These are phyloP conservation scores for Penicillium sp. DNA, from an alignment of 2,329 filamentous ascomycete species.

Conservation along the genomic window DNA sequence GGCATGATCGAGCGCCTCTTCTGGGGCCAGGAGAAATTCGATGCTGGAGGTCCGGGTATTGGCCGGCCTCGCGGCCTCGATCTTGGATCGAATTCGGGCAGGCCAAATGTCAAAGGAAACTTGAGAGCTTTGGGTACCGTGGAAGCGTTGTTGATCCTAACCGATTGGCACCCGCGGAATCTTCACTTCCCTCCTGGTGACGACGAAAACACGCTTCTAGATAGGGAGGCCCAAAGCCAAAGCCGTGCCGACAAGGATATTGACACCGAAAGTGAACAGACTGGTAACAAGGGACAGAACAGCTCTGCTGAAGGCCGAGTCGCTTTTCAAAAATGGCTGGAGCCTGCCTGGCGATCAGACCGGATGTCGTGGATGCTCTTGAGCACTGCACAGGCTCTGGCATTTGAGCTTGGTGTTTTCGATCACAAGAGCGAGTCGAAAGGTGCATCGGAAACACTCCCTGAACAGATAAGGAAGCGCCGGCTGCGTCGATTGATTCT, in stretches of 20 bases:
- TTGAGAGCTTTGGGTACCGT: constrained; percentile 88
- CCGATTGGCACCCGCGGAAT: constrained; percentile 94
- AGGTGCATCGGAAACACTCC: constrained; percentile 50
- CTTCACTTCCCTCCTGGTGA: constrained; percentile 82
- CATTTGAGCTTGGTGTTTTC: constrained; percentile 93
- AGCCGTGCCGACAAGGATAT: constrained; percentile 52
- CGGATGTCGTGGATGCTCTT: constrained; percentile 98
- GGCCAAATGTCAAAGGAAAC: constrained; percentile 63
- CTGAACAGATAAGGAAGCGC: constrained; percentile 72
- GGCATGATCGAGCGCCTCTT: constrained; percentile 94
- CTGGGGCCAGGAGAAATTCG: constrained; percentile 95
- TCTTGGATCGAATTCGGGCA: constrained; percentile 58
- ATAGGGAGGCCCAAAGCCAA: constrained; percentile 67
- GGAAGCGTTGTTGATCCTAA: constrained; percentile 88
- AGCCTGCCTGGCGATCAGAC: constrained; percentile 91
- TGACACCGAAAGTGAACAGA: constrained; percentile 40
- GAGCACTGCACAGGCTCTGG: constrained; percentile 83
- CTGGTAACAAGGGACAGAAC: constrained; percentile 46
- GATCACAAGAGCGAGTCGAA: constrained; percentile 77
- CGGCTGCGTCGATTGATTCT: constrained; percentile 83
- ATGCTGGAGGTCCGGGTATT: constrained; percentile 61
- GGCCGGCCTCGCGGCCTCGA: constrained; percentile 68
- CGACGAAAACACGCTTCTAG: constrained; percentile 62
- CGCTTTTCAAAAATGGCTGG: constrained; percentile 87
- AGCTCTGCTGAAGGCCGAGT: constrained; percentile 74